A percentile compares a stretch with the other conserved stretches of the same genome.
Conservation (phyloP, 108 stramenopile genomes). For the Cyclotella choctawhatcheeana region DNA sequence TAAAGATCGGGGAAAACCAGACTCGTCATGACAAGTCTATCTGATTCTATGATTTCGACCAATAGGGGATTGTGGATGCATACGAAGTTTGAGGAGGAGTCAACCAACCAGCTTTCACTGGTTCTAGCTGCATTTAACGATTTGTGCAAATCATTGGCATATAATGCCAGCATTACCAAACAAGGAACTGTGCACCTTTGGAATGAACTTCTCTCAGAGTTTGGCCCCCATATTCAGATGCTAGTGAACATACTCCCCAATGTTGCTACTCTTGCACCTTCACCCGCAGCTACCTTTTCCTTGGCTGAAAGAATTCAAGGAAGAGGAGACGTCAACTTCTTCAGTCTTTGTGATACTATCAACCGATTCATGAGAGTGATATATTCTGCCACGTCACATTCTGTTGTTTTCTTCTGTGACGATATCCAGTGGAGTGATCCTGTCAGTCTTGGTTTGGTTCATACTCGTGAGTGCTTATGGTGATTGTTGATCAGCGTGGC, state of each 20-base stretch:
- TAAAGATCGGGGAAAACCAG: constrained; percentile 18
- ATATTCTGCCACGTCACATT: background rate
- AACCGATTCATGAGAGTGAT: constrained; percentile 42
- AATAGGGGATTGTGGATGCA: background rate
- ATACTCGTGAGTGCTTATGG: too few relatives aligned
- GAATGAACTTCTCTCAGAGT: constrained; percentile 26
- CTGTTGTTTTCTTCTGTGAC: background rate
- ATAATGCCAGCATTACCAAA: too few relatives aligned
- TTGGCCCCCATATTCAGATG: constrained; percentile 35
- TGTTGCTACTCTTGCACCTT: constrained; percentile 14
- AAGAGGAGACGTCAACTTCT: constrained; percentile 20
- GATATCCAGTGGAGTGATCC: constrained; percentile 49
- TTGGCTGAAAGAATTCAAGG: background rate
- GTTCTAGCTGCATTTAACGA: constrained; percentile 42
- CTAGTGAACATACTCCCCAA: constrained; percentile 32
- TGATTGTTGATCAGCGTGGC: too few relatives aligned
- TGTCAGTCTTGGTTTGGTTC: constrained; percentile 30
- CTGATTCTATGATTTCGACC: background rate
- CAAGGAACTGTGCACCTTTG: background rate
- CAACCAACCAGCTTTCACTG: constrained; percentile 11
- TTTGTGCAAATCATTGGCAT: constrained; percentile 27
- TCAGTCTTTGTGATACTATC: constrained; percentile 41
- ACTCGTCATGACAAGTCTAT: constrained; percentile 19
- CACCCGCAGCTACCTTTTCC: background rate
- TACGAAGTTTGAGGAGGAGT: constrained; percentile 16